A percentile compares a stretch with the other conserved stretches of the same genome.
Evolutionary conservation across 75 land plant genomes (phyloP).

Genomic region (Gnetum montanum): DNA sequence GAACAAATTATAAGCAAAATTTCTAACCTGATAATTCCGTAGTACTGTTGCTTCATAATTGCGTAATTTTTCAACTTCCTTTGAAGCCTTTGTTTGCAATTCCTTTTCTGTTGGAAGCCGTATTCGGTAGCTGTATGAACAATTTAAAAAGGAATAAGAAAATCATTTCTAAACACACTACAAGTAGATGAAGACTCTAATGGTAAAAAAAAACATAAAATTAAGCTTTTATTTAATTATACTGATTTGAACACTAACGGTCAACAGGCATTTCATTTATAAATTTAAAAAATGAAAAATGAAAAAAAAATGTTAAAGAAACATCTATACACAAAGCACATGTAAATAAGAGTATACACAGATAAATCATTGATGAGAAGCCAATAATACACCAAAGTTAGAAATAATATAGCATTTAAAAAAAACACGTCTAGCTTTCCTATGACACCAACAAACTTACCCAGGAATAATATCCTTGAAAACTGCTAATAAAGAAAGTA

Average conservation of each 20-base stretch:
- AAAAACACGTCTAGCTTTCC: too few species aligned
- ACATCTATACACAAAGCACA: too few species aligned
- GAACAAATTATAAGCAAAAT: too few species aligned
- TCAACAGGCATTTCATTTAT: too few species aligned
- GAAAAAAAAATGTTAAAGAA: too few species aligned
- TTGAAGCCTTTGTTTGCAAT: slow-evolving; percentile 75
- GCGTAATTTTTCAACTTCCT: slow-evolving; percentile 67
- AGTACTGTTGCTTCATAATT: slow-evolving; percentile 80
- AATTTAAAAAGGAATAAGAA: not conserved
- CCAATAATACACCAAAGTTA: too few species aligned
- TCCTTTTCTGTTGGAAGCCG: slow-evolving; percentile 93
- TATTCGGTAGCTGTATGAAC: slow-evolving; percentile 76
- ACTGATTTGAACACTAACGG: not conserved
- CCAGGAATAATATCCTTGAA: slow-evolving; percentile 96
- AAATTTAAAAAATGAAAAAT: too few species aligned
- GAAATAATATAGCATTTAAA: too few species aligned
- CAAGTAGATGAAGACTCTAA: not conserved
- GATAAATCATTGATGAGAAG: too few species aligned
- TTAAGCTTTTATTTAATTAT: not conserved
- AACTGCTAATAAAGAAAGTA: slow-evolving; percentile 87
- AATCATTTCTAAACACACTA: not conserved
- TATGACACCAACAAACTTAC: too few species aligned
- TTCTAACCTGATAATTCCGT: slow-evolving; percentile 64
- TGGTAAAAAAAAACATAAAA: not conserved
- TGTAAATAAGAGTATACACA: too few species aligned